These are phyloP conservation scores for Fusarium anguioides DNA, from an alignment of 2,329 filamentous ascomycete genomes.

Conservation along the genomic window DNA sequence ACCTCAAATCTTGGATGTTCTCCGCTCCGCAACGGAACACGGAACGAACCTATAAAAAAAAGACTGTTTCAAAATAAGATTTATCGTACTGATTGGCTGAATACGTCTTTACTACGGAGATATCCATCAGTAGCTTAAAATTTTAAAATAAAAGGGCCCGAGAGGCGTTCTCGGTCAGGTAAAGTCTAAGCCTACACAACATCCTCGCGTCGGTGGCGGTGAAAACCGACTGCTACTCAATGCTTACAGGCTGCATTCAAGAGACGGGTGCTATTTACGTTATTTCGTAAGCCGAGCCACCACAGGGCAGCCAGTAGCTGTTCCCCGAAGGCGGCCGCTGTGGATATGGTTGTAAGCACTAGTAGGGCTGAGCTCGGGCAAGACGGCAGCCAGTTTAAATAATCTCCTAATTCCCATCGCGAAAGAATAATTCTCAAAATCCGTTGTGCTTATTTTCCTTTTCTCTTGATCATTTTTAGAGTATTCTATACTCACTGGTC, in stretches of 20 bases:
- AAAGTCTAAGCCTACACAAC: background rate
- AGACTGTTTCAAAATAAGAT: background rate
- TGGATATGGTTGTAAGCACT: slow-evolving; percentile 23
- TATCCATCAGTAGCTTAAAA: background rate
- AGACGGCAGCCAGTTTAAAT: slow-evolving; percentile 20
- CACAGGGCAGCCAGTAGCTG: background rate
- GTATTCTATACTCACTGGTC: background rate
- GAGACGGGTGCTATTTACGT: background rate
- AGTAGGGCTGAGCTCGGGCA: slow-evolving; percentile 25
- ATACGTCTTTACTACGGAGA: background rate
- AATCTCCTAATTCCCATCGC: background rate
- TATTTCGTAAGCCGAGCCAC: slow-evolving; percentile 7
- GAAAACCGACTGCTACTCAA: slow-evolving; percentile 9
- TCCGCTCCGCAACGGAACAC: background rate
- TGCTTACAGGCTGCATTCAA: background rate
- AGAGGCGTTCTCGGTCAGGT: background rate
- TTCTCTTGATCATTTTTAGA: background rate
- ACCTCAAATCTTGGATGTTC: background rate
- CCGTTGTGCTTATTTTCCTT: background rate
- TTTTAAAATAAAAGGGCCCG: no score
- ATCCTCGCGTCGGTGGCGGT: slow-evolving; percentile 12
- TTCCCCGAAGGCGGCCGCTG: background rate
- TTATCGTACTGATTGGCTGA: background rate
- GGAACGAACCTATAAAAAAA: background rate
- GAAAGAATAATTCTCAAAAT: background rate